Conservation (phyloP, 2,329 filamentous ascomycete species). For the Capronia coronata region DNA sequence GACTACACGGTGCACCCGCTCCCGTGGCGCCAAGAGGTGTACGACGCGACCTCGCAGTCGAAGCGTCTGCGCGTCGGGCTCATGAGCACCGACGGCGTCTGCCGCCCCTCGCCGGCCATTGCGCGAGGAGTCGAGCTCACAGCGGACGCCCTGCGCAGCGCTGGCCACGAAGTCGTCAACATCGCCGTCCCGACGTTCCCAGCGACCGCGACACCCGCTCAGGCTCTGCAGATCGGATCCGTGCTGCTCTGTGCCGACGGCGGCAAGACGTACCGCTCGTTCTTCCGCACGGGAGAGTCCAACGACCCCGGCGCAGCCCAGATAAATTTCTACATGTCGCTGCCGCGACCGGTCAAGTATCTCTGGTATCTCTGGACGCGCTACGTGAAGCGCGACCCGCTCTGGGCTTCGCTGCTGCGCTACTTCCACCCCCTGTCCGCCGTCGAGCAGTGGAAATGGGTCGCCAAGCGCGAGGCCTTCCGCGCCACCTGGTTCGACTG, state of each 20-base stretch:
- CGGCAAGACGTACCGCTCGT: slow-evolving; percentile 69
- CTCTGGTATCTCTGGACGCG: slow-evolving; percentile 87
- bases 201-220: slow-evolving; percentile 66
- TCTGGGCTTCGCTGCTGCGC: slow-evolving; percentile 72
- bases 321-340: slow-evolving; percentile 65
- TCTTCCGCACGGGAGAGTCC: slow-evolving; percentile 69
- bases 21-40: slow-evolving; percentile 62
- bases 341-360: slow-evolving; percentile 70
- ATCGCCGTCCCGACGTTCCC: slow-evolving; percentile 51
- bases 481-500: slow-evolving; percentile 74
- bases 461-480: slow-evolving; percentile 69
- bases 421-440: slow-evolving; percentile 68
- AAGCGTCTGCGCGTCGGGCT: slow-evolving; percentile 66
- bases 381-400: slow-evolving; percentile 65
- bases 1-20: slow-evolving; percentile 80
- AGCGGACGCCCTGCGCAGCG: slow-evolving; percentile 59
- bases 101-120: slow-evolving; percentile 81
- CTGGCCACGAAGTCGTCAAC: slow-evolving; percentile 68
- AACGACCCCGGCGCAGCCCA: slow-evolving; percentile 71
- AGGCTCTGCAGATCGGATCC: slow-evolving; percentile 68
- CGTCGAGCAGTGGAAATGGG: slow-evolving; percentile 75
- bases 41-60: slow-evolving; percentile 54
- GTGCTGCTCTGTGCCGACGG: slow-evolving; percentile 81
- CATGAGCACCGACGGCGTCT: slow-evolving; percentile 70
- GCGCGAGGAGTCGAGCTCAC: slow-evolving; percentile 65